Evolutionary conservation across 2,329 filamentous ascomycete genomes (phyloP).

Genomic region (Ambrosiella beaveri): DNA sequence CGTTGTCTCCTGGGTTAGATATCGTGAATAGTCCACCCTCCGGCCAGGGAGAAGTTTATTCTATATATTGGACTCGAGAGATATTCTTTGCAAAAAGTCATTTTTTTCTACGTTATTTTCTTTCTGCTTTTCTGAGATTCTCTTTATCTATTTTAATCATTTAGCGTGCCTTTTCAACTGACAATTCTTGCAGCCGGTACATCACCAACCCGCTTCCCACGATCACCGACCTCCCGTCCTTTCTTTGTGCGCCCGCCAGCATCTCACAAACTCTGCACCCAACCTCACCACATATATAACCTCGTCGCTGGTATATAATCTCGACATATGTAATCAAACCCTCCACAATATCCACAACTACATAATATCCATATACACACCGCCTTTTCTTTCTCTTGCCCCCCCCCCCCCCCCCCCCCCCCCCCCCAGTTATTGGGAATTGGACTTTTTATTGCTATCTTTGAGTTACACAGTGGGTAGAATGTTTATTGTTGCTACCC

Average conservation of each 20-base stretch:
- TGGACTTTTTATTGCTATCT: background rate
- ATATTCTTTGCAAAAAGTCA: background rate
- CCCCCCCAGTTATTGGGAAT: background rate
- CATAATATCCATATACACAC: background rate
- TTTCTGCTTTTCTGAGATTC: background rate
- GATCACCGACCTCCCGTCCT: background rate
- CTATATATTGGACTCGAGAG: background rate
- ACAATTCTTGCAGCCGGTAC: background rate
- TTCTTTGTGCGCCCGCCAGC: background rate
- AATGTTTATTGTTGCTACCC: background rate
- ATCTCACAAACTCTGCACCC: background rate
- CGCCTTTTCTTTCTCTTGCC: background rate
- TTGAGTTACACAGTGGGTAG: background rate
- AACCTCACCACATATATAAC: background rate
- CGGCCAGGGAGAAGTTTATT: background rate
- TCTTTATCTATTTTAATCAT: background rate
- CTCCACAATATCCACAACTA: background rate
- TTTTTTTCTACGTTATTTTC: background rate
- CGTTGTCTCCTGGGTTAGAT: background rate
- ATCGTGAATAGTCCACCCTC: background rate
- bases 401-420: background rate
- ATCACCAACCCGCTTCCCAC: background rate
- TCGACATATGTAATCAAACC: background rate
- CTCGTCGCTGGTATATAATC: background rate
- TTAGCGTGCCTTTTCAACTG: background rate